A percentile compares a stretch with the other conserved stretches of the same genome.
Evolutionary conservation across 2,329 filamentous ascomycete genomes (phyloP).

Genomic region (Elsinoe australis): DNA sequence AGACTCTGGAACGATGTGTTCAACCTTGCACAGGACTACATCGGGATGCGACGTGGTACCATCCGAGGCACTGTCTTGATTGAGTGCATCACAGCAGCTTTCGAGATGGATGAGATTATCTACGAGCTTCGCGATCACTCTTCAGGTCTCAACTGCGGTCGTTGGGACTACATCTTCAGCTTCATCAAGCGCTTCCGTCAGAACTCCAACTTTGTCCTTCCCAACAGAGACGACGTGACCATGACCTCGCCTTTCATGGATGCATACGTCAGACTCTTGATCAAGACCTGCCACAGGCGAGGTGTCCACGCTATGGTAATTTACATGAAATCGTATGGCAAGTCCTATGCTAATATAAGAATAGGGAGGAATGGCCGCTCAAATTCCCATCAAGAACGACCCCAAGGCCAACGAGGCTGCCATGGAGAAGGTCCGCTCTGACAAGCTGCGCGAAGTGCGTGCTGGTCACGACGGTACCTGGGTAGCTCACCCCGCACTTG

Average conservation of each 20-base stretch:
- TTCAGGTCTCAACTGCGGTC: slow-evolving; percentile 92
- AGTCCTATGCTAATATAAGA: neutral
- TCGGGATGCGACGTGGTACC: slow-evolving; percentile 81
- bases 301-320: slow-evolving; percentile 86
- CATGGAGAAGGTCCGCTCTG: slow-evolving; percentile 85
- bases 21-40: slow-evolving; percentile 89
- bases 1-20: slow-evolving; percentile 97
- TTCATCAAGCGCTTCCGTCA: slow-evolving; percentile 99
- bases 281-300: slow-evolving; percentile 94
- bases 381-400: slow-evolving; percentile 98
- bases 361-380: slow-evolving; percentile 87
- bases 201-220: slow-evolving; percentile 85
- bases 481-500: slow-evolving; percentile 93
- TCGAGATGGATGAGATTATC: slow-evolving; percentile 99
- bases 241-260: slow-evolving; percentile 99
- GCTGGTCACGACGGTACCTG: slow-evolving; percentile 95
- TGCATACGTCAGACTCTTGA: slow-evolving; percentile 90
- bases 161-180: slow-evolving; percentile 99
- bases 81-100: slow-evolving; percentile 94
- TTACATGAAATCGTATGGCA: slow-evolving; percentile 28
- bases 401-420: slow-evolving; percentile 82
- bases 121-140: slow-evolving; percentile 97
- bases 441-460: slow-evolving; percentile 92
- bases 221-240: slow-evolving; percentile 82
- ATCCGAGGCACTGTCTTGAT: slow-evolving; percentile 94